Percentiles rank a stretch among this genome's conserved stretches.
Conservation (phyloP, 192 early-diverging fungal genomes). For the Entomortierella parvispora region DNA sequence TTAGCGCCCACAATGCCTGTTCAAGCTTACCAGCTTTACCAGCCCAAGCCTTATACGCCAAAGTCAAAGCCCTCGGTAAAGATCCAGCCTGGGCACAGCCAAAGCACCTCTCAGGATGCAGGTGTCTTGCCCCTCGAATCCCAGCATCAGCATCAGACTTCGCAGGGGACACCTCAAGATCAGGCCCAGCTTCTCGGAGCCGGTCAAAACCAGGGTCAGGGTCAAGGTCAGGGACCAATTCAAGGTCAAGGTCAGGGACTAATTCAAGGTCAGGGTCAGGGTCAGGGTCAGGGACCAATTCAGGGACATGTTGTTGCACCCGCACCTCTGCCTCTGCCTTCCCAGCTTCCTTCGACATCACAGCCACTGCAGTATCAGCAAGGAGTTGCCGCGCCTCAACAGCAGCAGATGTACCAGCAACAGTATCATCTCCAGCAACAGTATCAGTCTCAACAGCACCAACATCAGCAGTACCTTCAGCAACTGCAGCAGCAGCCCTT, state of each 20-base stretch:
- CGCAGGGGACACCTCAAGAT: neutral
- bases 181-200: neutral
- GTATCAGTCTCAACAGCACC: conserved; percentile 6
- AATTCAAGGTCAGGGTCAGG: neutral
- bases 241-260: neutral
- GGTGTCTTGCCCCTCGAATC: neutral
- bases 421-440: conserved; percentile 13
- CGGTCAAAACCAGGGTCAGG: neutral
- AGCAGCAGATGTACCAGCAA: conserved; percentile 21
- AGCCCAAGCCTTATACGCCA: conserved; percentile 50
- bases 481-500: conserved; percentile 27
- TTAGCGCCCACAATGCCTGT: conserved; percentile 27
- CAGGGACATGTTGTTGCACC: neutral
- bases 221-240: neutral
- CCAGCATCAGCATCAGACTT: neutral
- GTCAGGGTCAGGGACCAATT: neutral
- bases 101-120: neutral
- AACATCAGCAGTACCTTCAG: conserved; percentile 25
- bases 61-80: conserved; percentile 38
- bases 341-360: neutral
- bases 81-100: neutral
- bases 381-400: neutral
- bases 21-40: conserved; percentile 42
- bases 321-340: neutral
- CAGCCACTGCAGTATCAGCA: conserved; percentile 6